Evolutionary conservation across 2,329 filamentous ascomycete genomes (phyloP).

Genomic region (Diaporthe amygdali): DNA sequence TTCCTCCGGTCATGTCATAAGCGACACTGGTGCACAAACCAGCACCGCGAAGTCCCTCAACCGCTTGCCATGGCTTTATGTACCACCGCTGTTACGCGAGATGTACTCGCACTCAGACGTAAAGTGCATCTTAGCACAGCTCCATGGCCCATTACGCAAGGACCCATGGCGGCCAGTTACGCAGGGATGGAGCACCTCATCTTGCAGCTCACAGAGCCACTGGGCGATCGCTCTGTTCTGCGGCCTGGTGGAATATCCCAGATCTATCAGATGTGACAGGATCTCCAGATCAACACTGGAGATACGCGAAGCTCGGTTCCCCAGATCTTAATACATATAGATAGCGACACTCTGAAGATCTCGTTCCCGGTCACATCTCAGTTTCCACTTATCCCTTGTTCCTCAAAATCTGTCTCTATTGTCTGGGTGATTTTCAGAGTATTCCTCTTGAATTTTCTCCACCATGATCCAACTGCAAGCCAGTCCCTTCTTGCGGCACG

Average conservation of each 20-base stretch:
- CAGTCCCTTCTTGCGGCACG: background rate
- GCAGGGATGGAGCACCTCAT: conserved; percentile 17
- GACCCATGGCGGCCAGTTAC: conserved; percentile 10
- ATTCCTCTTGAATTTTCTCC: background rate
- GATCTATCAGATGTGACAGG: conserved; percentile 23
- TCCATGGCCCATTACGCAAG: background rate
- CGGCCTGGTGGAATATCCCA: conserved; percentile 3
- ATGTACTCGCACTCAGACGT: background rate
- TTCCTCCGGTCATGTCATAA: background rate
- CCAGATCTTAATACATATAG: conserved; percentile 11
- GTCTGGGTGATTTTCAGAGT: background rate
- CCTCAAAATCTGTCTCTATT: conserved; percentile 1
- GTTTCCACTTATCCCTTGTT: conserved; percentile 9
- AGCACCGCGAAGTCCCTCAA: background rate
- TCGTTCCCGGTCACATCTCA: conserved; percentile 8
- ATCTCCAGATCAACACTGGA: conserved; percentile 3
- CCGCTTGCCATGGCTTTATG: background rate
- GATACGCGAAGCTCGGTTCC: conserved; percentile 16
- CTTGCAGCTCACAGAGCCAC: conserved; percentile 12
- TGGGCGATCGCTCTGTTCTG: conserved; percentile 13
- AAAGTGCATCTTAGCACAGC: background rate
- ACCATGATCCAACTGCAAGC: conserved; percentile 13
- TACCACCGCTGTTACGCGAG: background rate
- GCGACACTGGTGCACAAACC: background rate
- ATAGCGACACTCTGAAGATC: conserved; percentile 23